Conservation (phyloP, 345 rosid genomes). For the Eucalyptus victrix region DNA sequence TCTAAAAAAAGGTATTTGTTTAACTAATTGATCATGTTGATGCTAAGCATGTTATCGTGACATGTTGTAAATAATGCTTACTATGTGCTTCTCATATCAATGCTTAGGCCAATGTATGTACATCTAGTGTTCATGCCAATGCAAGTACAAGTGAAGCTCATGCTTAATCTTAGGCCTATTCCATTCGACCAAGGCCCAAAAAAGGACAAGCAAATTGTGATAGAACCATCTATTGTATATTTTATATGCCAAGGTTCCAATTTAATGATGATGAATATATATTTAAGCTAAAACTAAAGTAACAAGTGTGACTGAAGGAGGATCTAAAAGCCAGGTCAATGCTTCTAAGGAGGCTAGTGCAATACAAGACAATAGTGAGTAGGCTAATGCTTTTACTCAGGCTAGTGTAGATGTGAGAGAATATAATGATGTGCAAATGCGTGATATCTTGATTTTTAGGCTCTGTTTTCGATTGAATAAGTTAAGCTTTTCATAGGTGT, state of each 20-base stretch:
- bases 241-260: not conserved
- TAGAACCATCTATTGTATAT: not conserved
- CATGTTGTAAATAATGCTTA: not conserved
- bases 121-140: not conserved
- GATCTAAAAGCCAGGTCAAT: not conserved
- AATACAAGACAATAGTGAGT: not conserved
- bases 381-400: not conserved
- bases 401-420: not conserved
- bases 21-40: not conserved
- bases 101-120: not conserved
- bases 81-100: not conserved
- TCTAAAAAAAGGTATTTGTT: not conserved
- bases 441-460: rapidly evolving
- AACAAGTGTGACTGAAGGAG: not conserved
- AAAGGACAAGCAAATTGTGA: not conserved
- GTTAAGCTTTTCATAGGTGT: rapidly evolving
- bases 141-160: not conserved
- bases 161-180: not conserved
- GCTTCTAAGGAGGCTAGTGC: not conserved
- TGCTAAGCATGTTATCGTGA: not conserved
- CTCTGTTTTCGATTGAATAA: no score
- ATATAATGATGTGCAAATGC: not conserved
- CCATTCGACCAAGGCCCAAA: rapidly evolving
- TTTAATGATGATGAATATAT: not conserved
- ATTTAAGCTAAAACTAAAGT: not conserved